Evolutionary conservation across 192 early-diverging fungal species (phyloP).

Genomic region (Coemansia sp.): DNA sequence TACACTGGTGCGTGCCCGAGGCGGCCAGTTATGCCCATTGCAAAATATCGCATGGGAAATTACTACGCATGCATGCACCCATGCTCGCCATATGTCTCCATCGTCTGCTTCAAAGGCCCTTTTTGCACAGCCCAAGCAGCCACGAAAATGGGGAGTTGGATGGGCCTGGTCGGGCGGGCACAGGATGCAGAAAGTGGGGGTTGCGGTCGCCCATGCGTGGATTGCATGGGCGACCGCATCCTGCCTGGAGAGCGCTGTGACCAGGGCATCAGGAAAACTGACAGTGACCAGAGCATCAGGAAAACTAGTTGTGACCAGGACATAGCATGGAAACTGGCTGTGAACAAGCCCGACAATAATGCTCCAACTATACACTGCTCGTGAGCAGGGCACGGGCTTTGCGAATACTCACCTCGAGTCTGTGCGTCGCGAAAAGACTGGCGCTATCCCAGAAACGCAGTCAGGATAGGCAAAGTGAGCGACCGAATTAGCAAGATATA

Average conservation of each 20-base stretch:
- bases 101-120: neutral
- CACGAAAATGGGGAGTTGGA: neutral
- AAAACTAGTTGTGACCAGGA: too few species aligned
- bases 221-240: too few species aligned
- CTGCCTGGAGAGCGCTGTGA: neutral
- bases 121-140: neutral
- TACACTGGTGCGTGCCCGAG: neutral
- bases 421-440: slow-evolving; percentile 1
- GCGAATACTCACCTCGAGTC: neutral
- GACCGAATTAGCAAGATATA: neutral
- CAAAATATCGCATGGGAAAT: slow-evolving; percentile 18
- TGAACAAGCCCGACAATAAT: neutral
- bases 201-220: slow-evolving; percentile 1
- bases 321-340: too few species aligned
- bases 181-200: neutral
- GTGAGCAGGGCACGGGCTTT: neutral
- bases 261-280: neutral
- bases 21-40: slow-evolving; percentile 13
- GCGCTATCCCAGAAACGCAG: neutral
- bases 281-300: too few species aligned
- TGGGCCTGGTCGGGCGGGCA: neutral
- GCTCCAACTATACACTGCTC: neutral
- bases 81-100: neutral
- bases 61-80: slow-evolving; percentile 11
- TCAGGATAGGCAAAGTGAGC: neutral